Base-by-base conservation (phyloP, 164 flowering plant genomes). In the Stephania yunnanensis region DNA sequence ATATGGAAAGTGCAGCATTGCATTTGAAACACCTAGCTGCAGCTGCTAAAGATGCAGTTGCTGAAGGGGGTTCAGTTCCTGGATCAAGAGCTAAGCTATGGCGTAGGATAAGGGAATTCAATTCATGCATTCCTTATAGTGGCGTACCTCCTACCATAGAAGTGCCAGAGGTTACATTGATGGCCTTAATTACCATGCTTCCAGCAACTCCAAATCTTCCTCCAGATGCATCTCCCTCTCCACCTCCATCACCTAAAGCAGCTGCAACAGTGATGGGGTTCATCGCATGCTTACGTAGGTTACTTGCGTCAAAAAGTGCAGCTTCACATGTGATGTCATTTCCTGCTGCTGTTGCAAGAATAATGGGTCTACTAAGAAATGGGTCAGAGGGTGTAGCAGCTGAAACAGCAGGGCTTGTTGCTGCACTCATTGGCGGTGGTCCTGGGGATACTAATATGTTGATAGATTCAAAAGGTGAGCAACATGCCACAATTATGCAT, bases 171-270 rank as follows among this genome's bases (percentile, higher is more conserved):
- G 98, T 93, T 78, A 88, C 94, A 55, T 84, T 95, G 78, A 91
- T 95, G 97, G 99, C 98, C 77, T 85, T 93, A 83, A 93, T 95
- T 53, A 95, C 99, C 25, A 91, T 95, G 97, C 95, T 95, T 81
- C 99, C 99, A 46, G 88, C 97, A 72, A 81, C 95, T 63, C 98
- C 94, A 67, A 91, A 92, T 83, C 87, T 90, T 79, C 99, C 98
- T 66, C 97, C 96, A 11, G 98, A 95, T 71, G 83, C 92, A 48
- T 92, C 92, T 76, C 97, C 99, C n/a, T 85, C 88, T 71, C 99
- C 99, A 25, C 82, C 97, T 0, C 99, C 98, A 82, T 95, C 99
- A 10, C 99, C 99, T 61, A 95, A 95, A 85, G 99, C 97, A 69
- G 97, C 99, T 76, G 99, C 99, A 73, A 95, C 99, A 4, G 89